Conservation (phyloP, 83 land plant species). For the Isoetes engelmannii region DNA sequence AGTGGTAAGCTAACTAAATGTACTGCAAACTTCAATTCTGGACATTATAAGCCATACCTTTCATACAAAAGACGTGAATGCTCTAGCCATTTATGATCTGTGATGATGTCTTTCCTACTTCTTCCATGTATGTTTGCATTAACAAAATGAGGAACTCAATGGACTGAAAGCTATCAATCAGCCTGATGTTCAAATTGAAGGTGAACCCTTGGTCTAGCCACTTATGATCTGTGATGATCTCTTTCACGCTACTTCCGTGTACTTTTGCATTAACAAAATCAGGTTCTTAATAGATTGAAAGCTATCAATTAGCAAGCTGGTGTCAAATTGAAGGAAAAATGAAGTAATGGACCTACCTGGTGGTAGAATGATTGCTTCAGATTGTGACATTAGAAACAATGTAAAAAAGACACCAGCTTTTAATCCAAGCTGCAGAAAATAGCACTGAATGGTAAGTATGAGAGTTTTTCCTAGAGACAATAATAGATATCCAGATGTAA, state of each 20-base stretch:
- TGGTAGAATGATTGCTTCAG: conserved; percentile 97
- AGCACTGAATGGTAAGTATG: too few relatives aligned
- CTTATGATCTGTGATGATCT: conserved; percentile 72
- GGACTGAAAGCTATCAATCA: not conserved
- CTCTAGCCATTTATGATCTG: conserved; percentile 77
- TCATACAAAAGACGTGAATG: conserved; percentile 81
- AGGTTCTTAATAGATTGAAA: conserved; percentile 46
- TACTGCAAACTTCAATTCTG: not conserved
- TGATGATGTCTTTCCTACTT: conserved; percentile 76
- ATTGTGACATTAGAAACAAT: conserved; percentile 90
- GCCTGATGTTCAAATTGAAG: conserved; percentile 25
- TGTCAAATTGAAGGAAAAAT: too few relatives aligned
- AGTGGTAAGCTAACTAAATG: not conserved
- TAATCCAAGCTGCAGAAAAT: conserved; percentile 57
- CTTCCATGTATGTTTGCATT: conserved; percentile 81
- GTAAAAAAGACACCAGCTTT: conserved; percentile 96
- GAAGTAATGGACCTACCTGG: conserved; percentile 36
- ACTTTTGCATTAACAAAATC: conserved; percentile 94
- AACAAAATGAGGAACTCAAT: conserved; percentile 81
- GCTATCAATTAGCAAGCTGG: too few relatives aligned
- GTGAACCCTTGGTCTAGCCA: conserved; percentile 94
- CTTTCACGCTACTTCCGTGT: conserved; percentile 59
- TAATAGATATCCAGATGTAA: too few relatives aligned
- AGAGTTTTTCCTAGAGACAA: too few relatives aligned
- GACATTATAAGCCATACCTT: conserved; percentile 37